Base-by-base conservation (phyloP, 2,329 filamentous ascomycete species). In the Nemania sp. region DNA sequence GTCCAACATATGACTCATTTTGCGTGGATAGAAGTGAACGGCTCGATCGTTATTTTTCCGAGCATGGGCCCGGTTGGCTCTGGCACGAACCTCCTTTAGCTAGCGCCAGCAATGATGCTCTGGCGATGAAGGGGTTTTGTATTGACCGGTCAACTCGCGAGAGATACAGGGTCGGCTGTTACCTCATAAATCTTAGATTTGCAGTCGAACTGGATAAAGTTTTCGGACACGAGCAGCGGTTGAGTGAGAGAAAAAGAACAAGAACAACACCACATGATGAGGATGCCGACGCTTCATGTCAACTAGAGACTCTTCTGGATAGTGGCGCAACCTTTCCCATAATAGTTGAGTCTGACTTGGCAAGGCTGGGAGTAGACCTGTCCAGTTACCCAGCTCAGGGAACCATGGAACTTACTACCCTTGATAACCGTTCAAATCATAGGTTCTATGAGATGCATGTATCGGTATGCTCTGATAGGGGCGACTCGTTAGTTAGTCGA, bases 61-160 rank as follows among this genome's bases (percentile, higher is more conserved):
- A 69, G 11, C 67, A 82, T 68, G 83, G 83, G 1, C 72, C 76
- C 0, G 82, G 82, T 8, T 84, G 81, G 80, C 77, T 85, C 13
- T 85, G 82, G 82, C 82, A 81, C 61, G 83, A 85, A 66, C 79
- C 80, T 3, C 82, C 83, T 0, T 74, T 85, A 1, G 70, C 77
- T 24, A 73, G 74, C 13, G 49, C 69, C 26, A 56, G 54, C 18
- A 71, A 29, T 2, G 70, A 57, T 1, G 63, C 70, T 20, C 45
- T 77, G 7, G 80, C 77, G 22, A 80, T 77, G 60, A 80, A 77
- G 54, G 76, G 77, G 20, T 54, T 77, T 15, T 77, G 76, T 27
- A 73, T 81, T 6, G 64, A 73, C 0, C 71, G 73, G 26, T 6
- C 38, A 0, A 3, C 0, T 26, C 7, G 2, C 45, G 51, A 49